A percentile compares a stretch with the other conserved stretches of the same genome.
Evolutionary conservation across 495 filamentous ascomycete species (phyloP).

Genomic region (Lophium mytilinum): DNA sequence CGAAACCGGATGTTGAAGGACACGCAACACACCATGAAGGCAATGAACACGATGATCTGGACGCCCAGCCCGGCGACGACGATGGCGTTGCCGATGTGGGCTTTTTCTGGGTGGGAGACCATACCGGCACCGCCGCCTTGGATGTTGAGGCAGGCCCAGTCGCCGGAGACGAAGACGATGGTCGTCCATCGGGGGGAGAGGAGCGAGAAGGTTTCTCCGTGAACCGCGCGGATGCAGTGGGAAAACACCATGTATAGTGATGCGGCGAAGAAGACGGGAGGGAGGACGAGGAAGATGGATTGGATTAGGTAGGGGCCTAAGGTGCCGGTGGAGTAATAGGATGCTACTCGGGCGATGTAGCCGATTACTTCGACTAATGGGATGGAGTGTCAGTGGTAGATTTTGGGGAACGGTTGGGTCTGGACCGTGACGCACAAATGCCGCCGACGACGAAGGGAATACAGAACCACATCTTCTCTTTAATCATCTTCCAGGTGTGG

Average conservation of each 20-base stretch:
- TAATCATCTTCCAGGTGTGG: not conserved
- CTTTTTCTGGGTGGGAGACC: not conserved
- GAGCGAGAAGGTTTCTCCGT: not conserved
- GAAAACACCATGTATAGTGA: not conserved
- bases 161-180: not conserved
- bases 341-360: not conserved
- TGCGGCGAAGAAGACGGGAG: conserved; percentile 3
- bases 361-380: conserved; percentile 2
- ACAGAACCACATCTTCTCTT: not conserved
- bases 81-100: too few relatives aligned
- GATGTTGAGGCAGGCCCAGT: not conserved
- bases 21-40: too few relatives aligned
- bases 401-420: not conserved
- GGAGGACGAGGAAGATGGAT: conserved; percentile 3
- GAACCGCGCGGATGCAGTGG: not conserved
- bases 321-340: not conserved
- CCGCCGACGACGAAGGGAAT: conserved; percentile 3
- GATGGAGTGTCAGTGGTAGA: not conserved
- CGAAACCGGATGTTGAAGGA: too few relatives aligned
- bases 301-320: not conserved
- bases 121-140: not conserved
- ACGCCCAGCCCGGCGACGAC: too few relatives aligned
- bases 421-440: not conserved
- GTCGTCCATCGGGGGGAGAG: not conserved
- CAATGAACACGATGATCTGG: too few relatives aligned